These are phyloP conservation scores for Colletotrichum sp. DNA, from an alignment of 2,329 filamentous ascomycete genomes.

Conservation along the genomic window DNA sequence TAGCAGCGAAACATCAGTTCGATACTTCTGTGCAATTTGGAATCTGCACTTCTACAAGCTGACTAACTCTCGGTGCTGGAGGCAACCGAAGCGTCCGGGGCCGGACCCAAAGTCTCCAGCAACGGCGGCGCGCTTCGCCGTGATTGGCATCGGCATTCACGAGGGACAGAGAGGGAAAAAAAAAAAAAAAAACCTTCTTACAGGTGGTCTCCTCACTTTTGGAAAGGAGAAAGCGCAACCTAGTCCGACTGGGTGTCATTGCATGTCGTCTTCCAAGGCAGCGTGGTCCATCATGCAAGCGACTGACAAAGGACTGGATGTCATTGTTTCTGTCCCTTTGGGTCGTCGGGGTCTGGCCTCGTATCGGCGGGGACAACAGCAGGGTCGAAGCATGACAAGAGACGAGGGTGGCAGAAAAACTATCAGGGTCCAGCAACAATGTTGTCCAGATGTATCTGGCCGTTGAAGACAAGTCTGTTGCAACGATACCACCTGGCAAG, in stretches of 20 bases:
- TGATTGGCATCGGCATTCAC: neutral
- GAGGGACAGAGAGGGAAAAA: neutral
- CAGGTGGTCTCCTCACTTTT: neutral
- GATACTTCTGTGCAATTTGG: neutral
- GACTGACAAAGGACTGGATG: neutral
- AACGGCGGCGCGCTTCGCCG: neutral
- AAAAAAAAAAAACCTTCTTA: neutral
- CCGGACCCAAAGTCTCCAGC: neutral
- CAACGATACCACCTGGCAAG: neutral
- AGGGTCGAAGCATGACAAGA: neutral
- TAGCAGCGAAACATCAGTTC: neutral
- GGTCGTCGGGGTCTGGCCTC: neutral
- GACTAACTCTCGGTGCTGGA: neutral
- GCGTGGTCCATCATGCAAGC: neutral
- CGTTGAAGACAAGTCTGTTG: neutral
- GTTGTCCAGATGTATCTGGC: neutral
- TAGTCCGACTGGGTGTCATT: neutral
- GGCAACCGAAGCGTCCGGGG: neutral
- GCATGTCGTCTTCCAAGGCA: constrained; percentile 2
- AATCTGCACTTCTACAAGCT: neutral
- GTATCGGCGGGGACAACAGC: neutral
- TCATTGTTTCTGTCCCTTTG: neutral
- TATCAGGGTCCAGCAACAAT: neutral
- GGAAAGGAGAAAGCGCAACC: neutral
- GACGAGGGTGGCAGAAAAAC: neutral